Evolutionary conservation across 805 yeast genomes (phyloP), one percentile per base, ranked within the genome.

Genomic region (Candida schatavii): DNA sequence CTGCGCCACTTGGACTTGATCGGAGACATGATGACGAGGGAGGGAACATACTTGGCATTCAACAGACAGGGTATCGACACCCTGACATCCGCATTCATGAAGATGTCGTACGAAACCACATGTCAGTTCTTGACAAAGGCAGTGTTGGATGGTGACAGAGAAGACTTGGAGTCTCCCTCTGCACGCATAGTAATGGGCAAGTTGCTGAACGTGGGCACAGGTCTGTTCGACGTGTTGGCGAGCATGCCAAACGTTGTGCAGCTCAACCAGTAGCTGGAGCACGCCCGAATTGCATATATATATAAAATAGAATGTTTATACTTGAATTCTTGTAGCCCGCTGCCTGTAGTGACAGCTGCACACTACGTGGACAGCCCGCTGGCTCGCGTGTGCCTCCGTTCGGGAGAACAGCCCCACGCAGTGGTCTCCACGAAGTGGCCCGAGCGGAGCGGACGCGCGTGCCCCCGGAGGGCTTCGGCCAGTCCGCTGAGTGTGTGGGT

Each of bases 21-120:
- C 64, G 99, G 95, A 50, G 99, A 93, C 66, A 87, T 88, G 88
- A 93, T 93, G 99, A 93, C 99, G 4, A 82, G 99, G 67, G 98
- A 93, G 68, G 99, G 99, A 58, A 80, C 95, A 2, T 93, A 90
- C 61, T 70, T 91, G 61, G 96, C 99, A 20, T 93, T 93, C 75
- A 90, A 88, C 68, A 87, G 99, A 75, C 97, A 88, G 70, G 99
- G 99, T 66, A 90, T 95, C 62, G 98, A 93, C 64, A 78, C 96
- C 1, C 80, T 93, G 11, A 89, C 97, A 1, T 90, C 98, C 5
- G 86, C 98, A 14, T 88, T 93, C 74, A 85, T 88, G 90, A 93
- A 93, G 74, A 93, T 93, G 99, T 88, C 97, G 43, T 93, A 89
- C 66, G 99, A 93, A 71, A 93, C 99, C 35, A 93, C 99, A 1